These are phyloP conservation scores for Mycena sp. DNA, from an alignment of 1,284 basidiomycete genomes.

Conservation along the genomic window DNA sequence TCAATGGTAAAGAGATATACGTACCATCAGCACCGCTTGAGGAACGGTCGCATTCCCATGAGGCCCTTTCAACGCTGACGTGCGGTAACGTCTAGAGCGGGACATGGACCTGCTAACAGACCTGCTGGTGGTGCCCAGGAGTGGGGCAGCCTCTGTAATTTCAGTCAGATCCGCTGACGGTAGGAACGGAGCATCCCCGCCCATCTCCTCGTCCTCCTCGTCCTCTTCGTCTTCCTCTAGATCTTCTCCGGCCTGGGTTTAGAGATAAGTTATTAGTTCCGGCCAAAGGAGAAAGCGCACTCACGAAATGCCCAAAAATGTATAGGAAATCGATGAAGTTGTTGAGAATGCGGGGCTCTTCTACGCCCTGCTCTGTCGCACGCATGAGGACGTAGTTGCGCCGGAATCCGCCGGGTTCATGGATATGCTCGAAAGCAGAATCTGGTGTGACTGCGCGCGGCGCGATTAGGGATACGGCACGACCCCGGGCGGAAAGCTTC, in stretches of 20 bases:
- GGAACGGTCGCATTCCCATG: slow-evolving; percentile 88
- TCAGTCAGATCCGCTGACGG: slow-evolving; percentile 35
- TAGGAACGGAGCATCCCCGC: slow-evolving; percentile 18
- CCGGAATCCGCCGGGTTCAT: slow-evolving; percentile 93
- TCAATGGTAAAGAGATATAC: slow-evolving; percentile 32
- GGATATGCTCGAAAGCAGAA: slow-evolving; percentile 90
- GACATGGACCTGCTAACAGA: slow-evolving; percentile 50
- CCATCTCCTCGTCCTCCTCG: slow-evolving; percentile 54
- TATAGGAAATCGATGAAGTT: slow-evolving; percentile 95
- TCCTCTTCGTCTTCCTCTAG: slow-evolving; percentile 86
- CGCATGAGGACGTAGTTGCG: slow-evolving; percentile 84
- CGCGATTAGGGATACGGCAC: slow-evolving; percentile 79
- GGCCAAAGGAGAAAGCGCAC: slow-evolving; percentile 42
- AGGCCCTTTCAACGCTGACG: slow-evolving; percentile 55
- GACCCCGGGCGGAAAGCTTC: slow-evolving; percentile 63
- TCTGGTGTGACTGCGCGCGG: slow-evolving; percentile 58
- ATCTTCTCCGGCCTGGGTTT: slow-evolving; percentile 87
- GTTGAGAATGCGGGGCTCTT: slow-evolving; percentile 74
- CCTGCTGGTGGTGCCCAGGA: slow-evolving; percentile 47
- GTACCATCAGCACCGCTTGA: slow-evolving; percentile 91
- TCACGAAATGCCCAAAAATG: slow-evolving; percentile 93
- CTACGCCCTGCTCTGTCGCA: slow-evolving; percentile 72
- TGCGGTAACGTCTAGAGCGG: slow-evolving; percentile 63
- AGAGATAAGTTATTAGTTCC: neutral
- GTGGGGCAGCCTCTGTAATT: slow-evolving; percentile 53